Conservation (phyloP, 2,329 filamentous ascomycete species). For the Fusarium heterosporum region DNA sequence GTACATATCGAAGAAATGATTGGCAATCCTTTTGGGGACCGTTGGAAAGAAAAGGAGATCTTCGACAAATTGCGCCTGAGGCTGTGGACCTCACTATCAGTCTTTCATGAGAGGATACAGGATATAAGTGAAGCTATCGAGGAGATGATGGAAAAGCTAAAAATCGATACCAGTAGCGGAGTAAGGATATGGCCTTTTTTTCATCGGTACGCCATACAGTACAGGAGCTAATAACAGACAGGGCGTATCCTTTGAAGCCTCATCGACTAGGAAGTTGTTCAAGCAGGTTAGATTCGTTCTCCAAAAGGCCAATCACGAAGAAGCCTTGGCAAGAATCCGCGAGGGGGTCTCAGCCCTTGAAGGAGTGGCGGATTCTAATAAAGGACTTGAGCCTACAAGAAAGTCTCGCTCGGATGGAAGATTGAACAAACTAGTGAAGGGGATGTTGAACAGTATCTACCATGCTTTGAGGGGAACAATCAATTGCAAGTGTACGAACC, state of each 20-base stretch:
- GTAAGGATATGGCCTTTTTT: not conserved
- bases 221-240: not conserved
- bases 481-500: not conserved
- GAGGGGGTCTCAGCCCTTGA: conserved; percentile 3
- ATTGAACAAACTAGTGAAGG: not conserved
- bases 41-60: conserved; percentile 1
- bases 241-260: not conserved
- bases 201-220: not conserved
- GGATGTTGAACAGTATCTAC: not conserved
- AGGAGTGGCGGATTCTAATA: not conserved
- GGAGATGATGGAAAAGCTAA: not conserved
- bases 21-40: not conserved
- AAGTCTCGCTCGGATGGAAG: not conserved
- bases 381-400: not conserved
- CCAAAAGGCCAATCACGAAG: not conserved
- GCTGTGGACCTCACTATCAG: conserved; percentile 2
- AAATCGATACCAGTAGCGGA: not conserved
- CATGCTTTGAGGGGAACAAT: not conserved
- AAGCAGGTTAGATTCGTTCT: not conserved
- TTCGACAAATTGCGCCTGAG: not conserved
- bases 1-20: conserved; percentile 8
- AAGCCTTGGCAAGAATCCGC: not conserved
- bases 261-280: not conserved
- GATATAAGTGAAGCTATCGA: not conserved
- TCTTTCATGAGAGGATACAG: not conserved